Evolutionary conservation across 2,329 filamentous ascomycete species (phyloP).

Genomic region (Colletotrichum tanaceti): DNA sequence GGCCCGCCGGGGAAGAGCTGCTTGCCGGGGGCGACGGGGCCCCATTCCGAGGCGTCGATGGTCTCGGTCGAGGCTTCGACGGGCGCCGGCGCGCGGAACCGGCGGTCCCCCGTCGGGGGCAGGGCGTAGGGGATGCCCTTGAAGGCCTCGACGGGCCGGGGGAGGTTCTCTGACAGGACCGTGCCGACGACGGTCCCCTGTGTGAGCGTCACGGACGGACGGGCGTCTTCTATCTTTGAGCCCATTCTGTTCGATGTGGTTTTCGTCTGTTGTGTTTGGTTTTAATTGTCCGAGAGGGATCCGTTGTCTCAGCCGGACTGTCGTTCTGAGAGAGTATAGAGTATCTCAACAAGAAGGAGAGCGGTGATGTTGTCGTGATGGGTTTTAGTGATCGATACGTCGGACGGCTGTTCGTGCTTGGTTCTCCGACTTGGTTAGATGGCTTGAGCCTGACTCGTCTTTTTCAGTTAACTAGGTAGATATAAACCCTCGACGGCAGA

Average conservation of each 20-base stretch:
- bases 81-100: slow-evolving; percentile 58
- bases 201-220: slow-evolving; percentile 43
- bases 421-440: slow-evolving; percentile 3
- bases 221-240: slow-evolving; percentile 24
- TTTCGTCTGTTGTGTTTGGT: neutral
- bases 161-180: slow-evolving; percentile 49
- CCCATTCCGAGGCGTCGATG: slow-evolving; percentile 52
- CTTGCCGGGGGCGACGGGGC: slow-evolving; percentile 53
- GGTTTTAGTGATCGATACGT: slow-evolving; percentile 9
- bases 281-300: neutral
- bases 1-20: slow-evolving; percentile 44
- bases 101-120: slow-evolving; percentile 46
- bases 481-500: slow-evolving; percentile 5
- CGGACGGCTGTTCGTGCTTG: slow-evolving; percentile 15
- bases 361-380: neutral
- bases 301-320: no score
- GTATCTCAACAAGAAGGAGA: neutral
- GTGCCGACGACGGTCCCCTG: slow-evolving; percentile 57
- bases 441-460: no score
- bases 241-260: slow-evolving; percentile 21
- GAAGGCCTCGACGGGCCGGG: slow-evolving; percentile 61
- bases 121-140: slow-evolving; percentile 64
- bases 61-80: slow-evolving; percentile 44
- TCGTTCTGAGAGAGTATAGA: slow-evolving; percentile 11
- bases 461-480: neutral